A percentile compares a stretch with the other conserved stretches of the same genome.
Evolutionary conservation across 2,329 filamentous ascomycete species (phyloP).

Genomic region (Didymosphaeria variabile): DNA sequence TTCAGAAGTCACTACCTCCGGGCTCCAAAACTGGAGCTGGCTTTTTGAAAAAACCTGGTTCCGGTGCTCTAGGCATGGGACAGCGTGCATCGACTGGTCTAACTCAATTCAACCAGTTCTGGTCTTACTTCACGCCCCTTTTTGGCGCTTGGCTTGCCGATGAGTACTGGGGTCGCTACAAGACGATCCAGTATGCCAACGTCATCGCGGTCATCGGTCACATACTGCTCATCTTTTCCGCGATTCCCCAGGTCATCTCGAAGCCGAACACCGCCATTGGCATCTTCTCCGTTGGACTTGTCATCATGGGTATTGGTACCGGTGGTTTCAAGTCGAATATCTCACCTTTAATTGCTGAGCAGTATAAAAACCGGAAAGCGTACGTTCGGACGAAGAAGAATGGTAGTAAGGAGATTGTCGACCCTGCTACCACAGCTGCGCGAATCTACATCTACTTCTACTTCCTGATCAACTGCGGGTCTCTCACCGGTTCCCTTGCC

Average conservation of each 20-base stretch:
- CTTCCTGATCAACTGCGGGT: slow-evolving; percentile 50
- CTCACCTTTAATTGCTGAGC: slow-evolving; percentile 66
- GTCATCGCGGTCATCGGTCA: slow-evolving; percentile 66
- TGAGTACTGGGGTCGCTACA: slow-evolving; percentile 68
- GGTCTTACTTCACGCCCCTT: slow-evolving; percentile 67
- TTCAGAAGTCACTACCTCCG: slow-evolving; percentile 44
- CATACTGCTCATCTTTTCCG: slow-evolving; percentile 64
- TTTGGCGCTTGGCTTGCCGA: slow-evolving; percentile 67
- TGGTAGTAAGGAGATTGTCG: slow-evolving; percentile 68
- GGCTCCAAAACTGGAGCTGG: slow-evolving; percentile 47
- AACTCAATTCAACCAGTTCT: slow-evolving; percentile 64
- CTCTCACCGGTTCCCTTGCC: slow-evolving; percentile 44
- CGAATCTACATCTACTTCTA: slow-evolving; percentile 63
- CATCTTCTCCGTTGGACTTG: slow-evolving; percentile 64
- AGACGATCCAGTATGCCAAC: slow-evolving; percentile 66
- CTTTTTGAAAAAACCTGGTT: slow-evolving; percentile 43
- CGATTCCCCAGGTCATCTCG: slow-evolving; percentile 62
- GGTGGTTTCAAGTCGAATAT: slow-evolving; percentile 76
- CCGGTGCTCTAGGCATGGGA: slow-evolving; percentile 63
- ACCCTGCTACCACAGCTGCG: slow-evolving; percentile 72
- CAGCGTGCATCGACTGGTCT: slow-evolving; percentile 63
- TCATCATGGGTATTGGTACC: slow-evolving; percentile 72
- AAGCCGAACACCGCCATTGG: slow-evolving; percentile 60
- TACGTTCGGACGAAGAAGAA: slow-evolving; percentile 41
- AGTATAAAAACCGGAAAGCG: slow-evolving; percentile 52